Evolutionary conservation across 257 asterid genomes (phyloP).

Genomic region (Echium plantagineum): DNA sequence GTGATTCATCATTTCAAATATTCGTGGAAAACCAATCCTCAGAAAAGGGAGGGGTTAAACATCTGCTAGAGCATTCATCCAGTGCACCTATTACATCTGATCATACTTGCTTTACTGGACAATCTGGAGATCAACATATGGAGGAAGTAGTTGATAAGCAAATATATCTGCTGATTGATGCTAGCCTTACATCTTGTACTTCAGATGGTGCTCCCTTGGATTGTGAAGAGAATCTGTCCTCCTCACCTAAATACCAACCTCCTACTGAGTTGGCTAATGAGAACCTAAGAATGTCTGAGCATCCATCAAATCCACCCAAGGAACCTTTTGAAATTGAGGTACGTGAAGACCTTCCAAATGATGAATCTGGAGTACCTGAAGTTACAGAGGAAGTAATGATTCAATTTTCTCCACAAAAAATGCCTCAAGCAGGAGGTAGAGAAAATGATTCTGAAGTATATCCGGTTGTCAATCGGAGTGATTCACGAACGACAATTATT

Average conservation of each 20-base stretch:
- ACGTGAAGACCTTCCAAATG: constrained; percentile 15
- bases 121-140: not conserved
- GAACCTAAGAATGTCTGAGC: constrained; percentile 7
- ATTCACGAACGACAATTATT: not conserved
- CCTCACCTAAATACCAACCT: constrained; percentile 14
- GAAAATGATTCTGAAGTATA: not conserved
- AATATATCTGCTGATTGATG: not conserved
- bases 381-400: not conserved
- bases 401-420: not conserved
- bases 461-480: not conserved
- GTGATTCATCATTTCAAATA: constrained; percentile 22
- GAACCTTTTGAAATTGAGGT: constrained; percentile 14
- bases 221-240: constrained; percentile 13
- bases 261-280: constrained; percentile 14
- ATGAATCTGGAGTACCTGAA: not conserved
- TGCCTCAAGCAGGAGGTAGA: not conserved
- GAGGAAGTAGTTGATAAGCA: not conserved
- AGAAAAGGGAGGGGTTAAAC: constrained; percentile 19
- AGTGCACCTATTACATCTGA: constrained; percentile 18
- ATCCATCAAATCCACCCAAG: constrained; percentile 12
- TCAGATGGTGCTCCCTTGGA: too few species aligned
- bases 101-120: constrained; percentile 12
- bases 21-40: constrained; percentile 21
- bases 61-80: constrained; percentile 11
- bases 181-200: not conserved